Base-by-base conservation (phyloP, 2,329 filamentous ascomycete genomes). In the Penicillium sp. region DNA sequence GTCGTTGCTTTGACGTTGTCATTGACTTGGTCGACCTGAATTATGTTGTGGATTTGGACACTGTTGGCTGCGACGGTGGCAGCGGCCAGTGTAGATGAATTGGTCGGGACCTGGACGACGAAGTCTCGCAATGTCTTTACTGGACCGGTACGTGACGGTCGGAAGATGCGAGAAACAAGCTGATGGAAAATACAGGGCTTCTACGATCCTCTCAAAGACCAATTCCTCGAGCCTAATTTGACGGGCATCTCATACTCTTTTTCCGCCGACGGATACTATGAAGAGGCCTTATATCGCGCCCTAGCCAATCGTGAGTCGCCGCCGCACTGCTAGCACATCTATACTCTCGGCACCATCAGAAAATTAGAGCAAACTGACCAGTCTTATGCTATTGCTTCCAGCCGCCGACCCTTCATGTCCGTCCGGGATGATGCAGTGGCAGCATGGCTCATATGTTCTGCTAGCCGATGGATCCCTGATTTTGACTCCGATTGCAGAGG, bases 161-260 rank as follows among this genome's bases (percentile, higher is more conserved):
- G 25, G 7, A 28, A 45, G 53, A 59, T n/a, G 35, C 19, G 22
- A 52, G 37, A 19, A 42, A 6, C 22, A 33, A 42, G 40, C 63
- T 66, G 53, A 68, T 35, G 30, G 13, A 46, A 68, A 37, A 43
- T 26, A 57, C 55, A 91, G 88, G 84, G 81, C 68, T 91, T 91
- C 76, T 91, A 90, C 70, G 84, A 91, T 75, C 86, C 87, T 4
- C 78, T 86, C 55, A 83, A 85, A 58, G 89, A 91, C 68, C 80
- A 79, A 64, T 81, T 92, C 62, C 84, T 85, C 66, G 89, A 92
- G 75, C 89, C 89, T 16, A 79, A 77, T 7, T 80, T 86, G 63
- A 85, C 89, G 0, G 89, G 89, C 26, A 89, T 90, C 65, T 90
- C 89, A 16, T 92, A 90, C 78, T 91, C 89, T 11, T 92, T 92